These are phyloP conservation scores for Psilocybe azurescens DNA, from an alignment of 768 basidiomycete species.

Conservation along the genomic window DNA sequence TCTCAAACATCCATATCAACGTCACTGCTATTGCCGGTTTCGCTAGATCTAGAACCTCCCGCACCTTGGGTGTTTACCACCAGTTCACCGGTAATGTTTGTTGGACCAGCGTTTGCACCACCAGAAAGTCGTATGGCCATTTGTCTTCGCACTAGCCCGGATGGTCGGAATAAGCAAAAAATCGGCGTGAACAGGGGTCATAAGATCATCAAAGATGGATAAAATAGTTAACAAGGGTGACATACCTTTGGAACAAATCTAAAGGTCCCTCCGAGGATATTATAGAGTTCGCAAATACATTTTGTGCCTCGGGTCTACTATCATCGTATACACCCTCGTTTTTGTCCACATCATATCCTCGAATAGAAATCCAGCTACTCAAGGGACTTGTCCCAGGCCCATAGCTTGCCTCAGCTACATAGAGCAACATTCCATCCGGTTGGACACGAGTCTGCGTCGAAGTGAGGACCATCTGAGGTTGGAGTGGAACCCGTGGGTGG, in stretches of 20 bases:
- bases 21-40: neutral
- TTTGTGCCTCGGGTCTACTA: neutral
- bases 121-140: neutral
- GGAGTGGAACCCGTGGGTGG: neutral
- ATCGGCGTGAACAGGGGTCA: no score
- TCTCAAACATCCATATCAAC: conserved; percentile 17
- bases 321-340: conserved; percentile 5
- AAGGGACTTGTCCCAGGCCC: conserved; percentile 81
- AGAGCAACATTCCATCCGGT: conserved; percentile 79
- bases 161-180: neutral
- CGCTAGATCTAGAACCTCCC: no score
- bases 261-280: conserved; percentile 15
- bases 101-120: no score
- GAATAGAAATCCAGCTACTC: conserved; percentile 77
- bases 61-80: no score
- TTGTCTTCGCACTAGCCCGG: conserved; percentile 10
- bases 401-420: conserved; percentile 79
- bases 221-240: neutral
- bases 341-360: conserved; percentile 28
- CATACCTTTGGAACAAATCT: conserved; percentile 27
- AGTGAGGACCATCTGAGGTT: neutral
- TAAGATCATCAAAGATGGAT: neutral
- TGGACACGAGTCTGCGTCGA: conserved; percentile 37
- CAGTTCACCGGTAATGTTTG: neutral
- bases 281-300: no score